Evolutionary conservation across 2,329 filamentous ascomycete genomes (phyloP), one percentile per base, ranked within the genome.

Genomic region (Juglanconis oblonga): DNA sequence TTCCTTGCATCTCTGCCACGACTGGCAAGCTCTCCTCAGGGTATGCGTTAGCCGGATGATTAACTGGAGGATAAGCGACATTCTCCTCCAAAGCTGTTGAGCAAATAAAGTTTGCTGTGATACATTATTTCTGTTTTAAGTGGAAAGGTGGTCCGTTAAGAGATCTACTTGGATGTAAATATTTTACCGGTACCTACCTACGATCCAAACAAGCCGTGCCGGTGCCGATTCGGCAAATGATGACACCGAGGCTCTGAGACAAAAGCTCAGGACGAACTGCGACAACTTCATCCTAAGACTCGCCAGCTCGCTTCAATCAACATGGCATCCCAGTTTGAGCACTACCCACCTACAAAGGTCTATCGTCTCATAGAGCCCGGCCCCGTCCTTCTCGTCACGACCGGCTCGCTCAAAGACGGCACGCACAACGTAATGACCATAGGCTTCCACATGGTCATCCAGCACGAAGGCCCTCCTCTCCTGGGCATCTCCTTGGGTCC

Each of bases 391-490:
- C 65, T 73, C 35, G 70, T 73, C 48, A 70, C 71, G 33, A 73
- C 71, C 29, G 71, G 71, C 14, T 68, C 67, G 54, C 63, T 72
- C 8, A 62, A 65, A n/a, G 65, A 70, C 35, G 60, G 55, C 35
- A 71, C 71, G 7, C 72, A 74, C 65, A 74, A 73, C 45, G 62
- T 73, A 56, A 74, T 73, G 72, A 74, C 72, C 8, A 68, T 73
- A 56, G 72, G 72, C 53, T 74, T 74, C 65, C 72, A 74, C 64
- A 74, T 74, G 71, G 69, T 74, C 61, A 67, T 74, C 59, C 71
- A 72, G 62, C 71, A 74, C 63, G 69, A 71, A 52, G 66, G 65
- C 14, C 72, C 72, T 1, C 67, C 70, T 31, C 66, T 74, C 7
- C 64, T 74, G 36, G 71, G 69, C 40, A 67, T 71, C 40, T 68